phyloP scores from a whole-genome alignment of 768 basidiomycete genomes.

The Pleurotus tuoliensis region DNA sequence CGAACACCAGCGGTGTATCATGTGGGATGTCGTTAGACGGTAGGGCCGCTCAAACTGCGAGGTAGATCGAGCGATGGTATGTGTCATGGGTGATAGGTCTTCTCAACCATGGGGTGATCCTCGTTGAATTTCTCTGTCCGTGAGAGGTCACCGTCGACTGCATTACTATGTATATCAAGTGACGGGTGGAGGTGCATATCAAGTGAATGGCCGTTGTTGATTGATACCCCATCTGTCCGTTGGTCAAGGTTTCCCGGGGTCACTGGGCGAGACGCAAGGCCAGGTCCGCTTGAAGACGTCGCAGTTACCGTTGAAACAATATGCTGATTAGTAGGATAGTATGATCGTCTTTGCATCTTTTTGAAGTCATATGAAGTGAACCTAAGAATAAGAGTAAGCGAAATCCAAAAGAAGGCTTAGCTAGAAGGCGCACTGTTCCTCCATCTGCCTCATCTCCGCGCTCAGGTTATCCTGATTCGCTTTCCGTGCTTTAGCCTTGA shows the following conservation, averaged over 20 bases:
- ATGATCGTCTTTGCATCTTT: slow-evolving; percentile 86
- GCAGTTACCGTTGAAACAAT: slow-evolving; percentile 69
- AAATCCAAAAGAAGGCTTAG: slow-evolving; percentile 7
- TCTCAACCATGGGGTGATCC: slow-evolving; percentile 6
- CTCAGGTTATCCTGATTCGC: slow-evolving; percentile 86
- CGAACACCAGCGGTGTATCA: background rate
- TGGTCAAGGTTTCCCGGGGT: slow-evolving; percentile 57
- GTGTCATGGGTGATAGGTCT: background rate
- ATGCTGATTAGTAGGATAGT: slow-evolving; percentile 83
- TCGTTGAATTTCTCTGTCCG: slow-evolving; percentile 5
- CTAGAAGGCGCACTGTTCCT: slow-evolving; percentile 75
- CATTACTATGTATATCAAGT: background rate
- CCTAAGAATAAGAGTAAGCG: slow-evolving; percentile 33
- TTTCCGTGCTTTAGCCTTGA: slow-evolving; percentile 92
- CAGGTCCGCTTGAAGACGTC: slow-evolving; percentile 56
- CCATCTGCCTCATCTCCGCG: slow-evolving; percentile 95
- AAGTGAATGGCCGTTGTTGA: slow-evolving; percentile 18
- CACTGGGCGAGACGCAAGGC: slow-evolving; percentile 67
- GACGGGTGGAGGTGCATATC: slow-evolving; percentile 5
- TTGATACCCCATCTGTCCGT: slow-evolving; percentile 39
- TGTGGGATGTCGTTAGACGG: background rate
- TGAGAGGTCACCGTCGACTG: background rate
- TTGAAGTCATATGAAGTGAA: slow-evolving; percentile 92
- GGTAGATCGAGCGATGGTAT: background rate
- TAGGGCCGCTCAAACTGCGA: background rate